These are phyloP conservation scores for Dioscorea dumetorum DNA, from an alignment of 106 monocot genomes.

Conservation along the genomic window DNA sequence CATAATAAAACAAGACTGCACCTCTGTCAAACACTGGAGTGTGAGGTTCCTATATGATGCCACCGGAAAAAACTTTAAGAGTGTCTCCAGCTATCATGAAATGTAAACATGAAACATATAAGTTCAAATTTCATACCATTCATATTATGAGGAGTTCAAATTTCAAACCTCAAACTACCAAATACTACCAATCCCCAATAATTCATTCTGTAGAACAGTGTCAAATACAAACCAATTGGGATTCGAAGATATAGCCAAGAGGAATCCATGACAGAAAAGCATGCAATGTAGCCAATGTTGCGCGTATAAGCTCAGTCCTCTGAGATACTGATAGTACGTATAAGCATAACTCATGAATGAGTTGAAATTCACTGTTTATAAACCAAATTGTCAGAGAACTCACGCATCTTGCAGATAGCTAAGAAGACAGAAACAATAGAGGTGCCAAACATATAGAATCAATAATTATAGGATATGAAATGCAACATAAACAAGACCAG, in stretches of 20 bases:
- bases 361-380: conserved; percentile 83
- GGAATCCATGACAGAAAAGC: conserved; percentile 99
- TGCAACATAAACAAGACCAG: too few relatives aligned
- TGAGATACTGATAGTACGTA: conserved; percentile 92
- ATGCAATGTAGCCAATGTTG: conserved; percentile 91
- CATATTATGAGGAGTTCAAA: too few relatives aligned
- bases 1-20: background rate
- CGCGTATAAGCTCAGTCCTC: conserved; percentile 85
- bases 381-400: too few relatives aligned
- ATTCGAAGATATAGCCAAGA: conserved; percentile 94
- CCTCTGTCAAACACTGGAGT: conserved; percentile 97
- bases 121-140: too few relatives aligned
- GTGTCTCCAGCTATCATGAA: conserved; percentile 69
- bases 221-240: conserved; percentile 51
- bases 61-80: conserved; percentile 78
- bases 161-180: too few relatives aligned
- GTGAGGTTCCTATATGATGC: conserved; percentile 90
- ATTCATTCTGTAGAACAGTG: too few relatives aligned
- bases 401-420: too few relatives aligned
- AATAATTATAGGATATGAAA: too few relatives aligned
- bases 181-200: too few relatives aligned
- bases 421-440: too few relatives aligned
- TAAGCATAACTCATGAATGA: conserved; percentile 95
- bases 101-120: conserved; percentile 1
- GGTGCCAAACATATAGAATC: too few relatives aligned